Evolutionary conservation across 2,329 filamentous ascomycete genomes (phyloP).

Genomic region (Epichloe sylvatica): DNA sequence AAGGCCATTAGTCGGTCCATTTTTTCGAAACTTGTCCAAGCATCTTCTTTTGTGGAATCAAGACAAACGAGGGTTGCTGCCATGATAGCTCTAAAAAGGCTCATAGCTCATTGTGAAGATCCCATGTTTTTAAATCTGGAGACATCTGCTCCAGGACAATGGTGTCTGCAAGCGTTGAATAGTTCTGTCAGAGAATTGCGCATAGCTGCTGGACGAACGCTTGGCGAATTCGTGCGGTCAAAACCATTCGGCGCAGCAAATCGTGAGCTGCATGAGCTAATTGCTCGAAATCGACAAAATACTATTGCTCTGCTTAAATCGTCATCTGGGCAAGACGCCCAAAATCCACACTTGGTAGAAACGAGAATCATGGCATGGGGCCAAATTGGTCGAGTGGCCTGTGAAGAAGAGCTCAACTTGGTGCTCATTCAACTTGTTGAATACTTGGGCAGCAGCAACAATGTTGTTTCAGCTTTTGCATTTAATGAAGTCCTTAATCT

Average conservation of each 20-base stretch:
- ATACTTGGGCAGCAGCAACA: constrained; percentile 73
- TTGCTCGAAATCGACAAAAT: constrained; percentile 42
- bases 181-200: constrained; percentile 78
- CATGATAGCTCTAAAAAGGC: constrained; percentile 55
- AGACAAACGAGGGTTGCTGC: constrained; percentile 52
- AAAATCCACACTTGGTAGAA: constrained; percentile 54
- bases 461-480: constrained; percentile 64
- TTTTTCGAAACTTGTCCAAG: constrained; percentile 29
- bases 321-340: constrained; percentile 51
- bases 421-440: constrained; percentile 73
- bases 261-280: constrained; percentile 10
- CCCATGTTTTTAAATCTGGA: constrained; percentile 50
- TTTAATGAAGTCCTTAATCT: constrained; percentile 71
- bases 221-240: constrained; percentile 48
- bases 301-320: constrained; percentile 57
- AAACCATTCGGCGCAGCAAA: constrained; percentile 7
- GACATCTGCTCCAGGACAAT: constrained; percentile 56
- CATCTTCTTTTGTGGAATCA: constrained; percentile 34
- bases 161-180: constrained; percentile 66
- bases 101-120: constrained; percentile 53
- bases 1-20: constrained; percentile 28
- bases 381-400: constrained; percentile 63
- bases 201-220: constrained; percentile 57
- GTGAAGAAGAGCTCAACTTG: constrained; percentile 74
- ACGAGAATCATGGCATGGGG: constrained; percentile 76